phyloP scores from a whole-genome alignment of 2,329 filamentous ascomycete genomes.

The Raffaelea arxii region DNA sequence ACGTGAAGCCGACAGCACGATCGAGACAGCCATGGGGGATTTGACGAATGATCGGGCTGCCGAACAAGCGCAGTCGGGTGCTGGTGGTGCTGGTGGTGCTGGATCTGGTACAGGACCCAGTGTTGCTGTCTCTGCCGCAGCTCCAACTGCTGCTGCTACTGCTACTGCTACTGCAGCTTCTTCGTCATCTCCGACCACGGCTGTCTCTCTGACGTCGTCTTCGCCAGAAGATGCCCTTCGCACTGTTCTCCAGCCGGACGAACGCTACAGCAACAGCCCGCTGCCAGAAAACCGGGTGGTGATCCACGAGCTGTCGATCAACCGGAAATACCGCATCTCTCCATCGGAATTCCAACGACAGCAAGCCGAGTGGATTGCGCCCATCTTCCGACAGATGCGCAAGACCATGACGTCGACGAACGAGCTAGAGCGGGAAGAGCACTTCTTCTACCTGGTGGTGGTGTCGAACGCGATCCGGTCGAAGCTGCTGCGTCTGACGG shows the following conservation, averaged over 20 bases:
- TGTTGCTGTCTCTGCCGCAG: background rate
- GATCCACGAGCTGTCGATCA: conserved; percentile 71
- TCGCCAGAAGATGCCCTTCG: background rate
- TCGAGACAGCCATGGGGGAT: conserved; percentile 28
- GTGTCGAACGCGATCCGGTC: conserved; percentile 62
- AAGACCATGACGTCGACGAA: conserved; percentile 58
- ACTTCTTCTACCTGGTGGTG: conserved; percentile 57
- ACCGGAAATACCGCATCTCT: conserved; percentile 67
- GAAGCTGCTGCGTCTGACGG: conserved; percentile 63
- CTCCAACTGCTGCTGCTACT: background rate
- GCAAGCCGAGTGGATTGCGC: conserved; percentile 37
- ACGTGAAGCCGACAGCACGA: conserved; percentile 44
- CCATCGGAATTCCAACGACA: conserved; percentile 48
- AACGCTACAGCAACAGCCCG: conserved; percentile 22
- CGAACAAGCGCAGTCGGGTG: no score
- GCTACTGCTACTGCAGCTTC: background rate
- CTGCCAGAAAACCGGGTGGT: conserved; percentile 66
- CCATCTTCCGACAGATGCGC: conserved; percentile 47
- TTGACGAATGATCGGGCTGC: conserved; percentile 13
- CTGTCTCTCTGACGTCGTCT: no score
- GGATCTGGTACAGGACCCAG: no score
- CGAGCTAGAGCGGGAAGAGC: conserved; percentile 51
- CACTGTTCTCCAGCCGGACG: background rate
- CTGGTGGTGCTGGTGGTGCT: background rate
- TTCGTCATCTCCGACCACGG: no score